Conservation (phyloP, 345 rosid genomes). For the Zanthoxylum bungeanum region DNA sequence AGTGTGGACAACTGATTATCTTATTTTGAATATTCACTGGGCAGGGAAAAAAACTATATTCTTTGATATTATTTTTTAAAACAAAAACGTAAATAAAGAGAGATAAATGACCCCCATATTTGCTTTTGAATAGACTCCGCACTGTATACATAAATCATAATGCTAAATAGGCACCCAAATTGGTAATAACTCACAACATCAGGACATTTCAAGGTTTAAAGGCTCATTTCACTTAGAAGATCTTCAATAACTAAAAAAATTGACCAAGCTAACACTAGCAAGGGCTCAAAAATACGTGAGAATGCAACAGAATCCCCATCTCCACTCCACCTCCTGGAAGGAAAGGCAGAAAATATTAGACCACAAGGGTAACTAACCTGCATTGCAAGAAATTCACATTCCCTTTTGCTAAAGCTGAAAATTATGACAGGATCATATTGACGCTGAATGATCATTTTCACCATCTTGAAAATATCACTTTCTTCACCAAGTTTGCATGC, state of each 20-base stretch:
- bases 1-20: not conserved
- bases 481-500: slow-evolving; percentile 87
- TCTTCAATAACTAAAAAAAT: not conserved
- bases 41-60: not conserved
- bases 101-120: not conserved
- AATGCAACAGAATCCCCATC: not conserved
- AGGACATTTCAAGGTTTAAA: not conserved
- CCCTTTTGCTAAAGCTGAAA: slow-evolving; percentile 98
- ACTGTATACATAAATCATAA: not conserved
- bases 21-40: not conserved
- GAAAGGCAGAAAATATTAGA: slow-evolving; percentile 2
- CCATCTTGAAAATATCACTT: slow-evolving; percentile 96
- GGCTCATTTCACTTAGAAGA: not conserved
- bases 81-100: not conserved
- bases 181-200: not conserved
- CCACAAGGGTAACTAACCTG: slow-evolving; percentile 51
- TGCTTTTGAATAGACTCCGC: not conserved
- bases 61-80: not conserved
- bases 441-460: slow-evolving; percentile 92
- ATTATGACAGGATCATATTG: slow-evolving; percentile 97
- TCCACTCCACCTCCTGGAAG: not conserved
- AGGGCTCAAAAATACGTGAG: not conserved
- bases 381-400: slow-evolving; percentile 97
- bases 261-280: not conserved
- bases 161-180: not conserved